phyloP scores from a whole-genome alignment of 495 filamentous ascomycete species.

The Astrocystis sublimbata region DNA sequence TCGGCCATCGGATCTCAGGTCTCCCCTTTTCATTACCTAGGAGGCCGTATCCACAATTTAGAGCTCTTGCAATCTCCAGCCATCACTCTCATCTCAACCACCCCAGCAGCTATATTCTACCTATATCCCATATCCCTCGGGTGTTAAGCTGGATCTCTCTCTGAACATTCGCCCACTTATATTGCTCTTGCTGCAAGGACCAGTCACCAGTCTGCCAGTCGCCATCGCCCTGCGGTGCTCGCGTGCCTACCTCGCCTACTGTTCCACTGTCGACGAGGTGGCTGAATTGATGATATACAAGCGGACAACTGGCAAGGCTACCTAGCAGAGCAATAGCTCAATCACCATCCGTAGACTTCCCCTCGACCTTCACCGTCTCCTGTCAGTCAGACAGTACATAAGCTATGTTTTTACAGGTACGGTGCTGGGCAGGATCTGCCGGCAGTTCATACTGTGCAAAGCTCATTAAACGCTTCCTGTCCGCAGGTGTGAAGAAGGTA shows the following conservation, averaged over 20 bases:
- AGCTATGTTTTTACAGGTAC: too few species aligned
- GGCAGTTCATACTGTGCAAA: too few species aligned
- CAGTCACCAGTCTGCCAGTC: too few species aligned
- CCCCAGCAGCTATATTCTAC: not conserved
- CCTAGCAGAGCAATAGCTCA: not conserved
- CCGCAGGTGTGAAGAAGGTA: not conserved
- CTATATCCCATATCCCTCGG: not conserved
- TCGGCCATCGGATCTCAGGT: not conserved
- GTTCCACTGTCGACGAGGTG: not conserved
- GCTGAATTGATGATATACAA: not conserved
- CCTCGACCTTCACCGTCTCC: not conserved
- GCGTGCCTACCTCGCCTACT: too few species aligned
- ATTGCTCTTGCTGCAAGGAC: too few species aligned
- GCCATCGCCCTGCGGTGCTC: too few species aligned
- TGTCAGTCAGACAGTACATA: too few species aligned
- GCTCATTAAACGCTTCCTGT: not conserved
- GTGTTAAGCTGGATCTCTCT: not conserved
- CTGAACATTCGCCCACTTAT: not conserved
- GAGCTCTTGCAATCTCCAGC: conserved; percentile 16
- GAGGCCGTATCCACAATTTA: conserved; percentile 11
- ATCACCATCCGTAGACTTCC: not conserved
- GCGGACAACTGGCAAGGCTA: too few species aligned
- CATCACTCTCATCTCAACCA: conserved; percentile 10
- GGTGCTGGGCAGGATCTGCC: too few species aligned
- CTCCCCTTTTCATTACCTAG: conserved; percentile 4